Conservation (phyloP, 495 filamentous ascomycete genomes). For the Aspergillus conjunctus region DNA sequence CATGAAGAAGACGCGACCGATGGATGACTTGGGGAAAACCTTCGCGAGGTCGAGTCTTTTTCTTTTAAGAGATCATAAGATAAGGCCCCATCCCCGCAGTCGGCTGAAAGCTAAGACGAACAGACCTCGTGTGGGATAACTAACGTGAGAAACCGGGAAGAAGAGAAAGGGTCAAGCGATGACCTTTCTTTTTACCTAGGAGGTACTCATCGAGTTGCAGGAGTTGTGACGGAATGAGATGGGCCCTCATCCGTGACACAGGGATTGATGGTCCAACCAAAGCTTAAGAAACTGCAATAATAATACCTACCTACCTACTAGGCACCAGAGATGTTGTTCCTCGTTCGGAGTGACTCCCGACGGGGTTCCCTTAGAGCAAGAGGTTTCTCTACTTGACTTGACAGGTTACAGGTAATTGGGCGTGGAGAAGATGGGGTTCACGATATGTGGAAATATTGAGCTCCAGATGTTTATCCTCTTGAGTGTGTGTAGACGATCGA, state of each 20-base stretch:
- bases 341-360: no score
- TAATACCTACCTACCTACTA: background rate
- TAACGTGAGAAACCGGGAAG: background rate
- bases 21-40: background rate
- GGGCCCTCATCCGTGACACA: background rate
- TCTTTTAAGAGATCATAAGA: slow-evolving; percentile 24
- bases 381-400: no score
- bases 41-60: slow-evolving; percentile 4
- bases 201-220: background rate
- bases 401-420: no score
- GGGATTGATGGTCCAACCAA: slow-evolving; percentile 4
- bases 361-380: no score
- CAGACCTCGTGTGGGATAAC: slow-evolving; percentile 10
- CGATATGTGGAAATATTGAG: no score
- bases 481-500: no score
- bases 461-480: no score
- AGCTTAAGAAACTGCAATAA: background rate
- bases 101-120: slow-evolving; percentile 24
- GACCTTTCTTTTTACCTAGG: background rate
- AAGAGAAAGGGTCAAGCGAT: background rate
- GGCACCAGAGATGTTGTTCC: background rate
- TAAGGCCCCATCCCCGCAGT: slow-evolving; percentile 26
- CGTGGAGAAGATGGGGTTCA: no score
- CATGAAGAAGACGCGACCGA: slow-evolving; percentile 2
- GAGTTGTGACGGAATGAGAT: background rate